Evolutionary conservation across 2,329 filamentous ascomycete species (phyloP).

Genomic region (Ophioceras dolichostomum): DNA sequence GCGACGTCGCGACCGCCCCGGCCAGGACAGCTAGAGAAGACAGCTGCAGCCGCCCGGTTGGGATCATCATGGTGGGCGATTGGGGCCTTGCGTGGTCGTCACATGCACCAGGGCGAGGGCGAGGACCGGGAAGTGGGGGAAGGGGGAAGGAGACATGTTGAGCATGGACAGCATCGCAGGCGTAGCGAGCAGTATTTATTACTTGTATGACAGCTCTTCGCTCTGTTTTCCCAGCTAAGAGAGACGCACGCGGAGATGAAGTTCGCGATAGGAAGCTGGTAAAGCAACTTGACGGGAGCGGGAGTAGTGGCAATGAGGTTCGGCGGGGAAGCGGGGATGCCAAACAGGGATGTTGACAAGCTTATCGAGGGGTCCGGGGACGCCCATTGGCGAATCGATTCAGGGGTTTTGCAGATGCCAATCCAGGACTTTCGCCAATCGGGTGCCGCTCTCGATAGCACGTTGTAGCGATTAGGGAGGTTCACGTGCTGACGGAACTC

Average conservation of each 20-base stretch:
- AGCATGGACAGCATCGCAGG: neutral
- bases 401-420: neutral
- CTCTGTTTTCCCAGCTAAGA: neutral
- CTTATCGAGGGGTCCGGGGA: too few relatives aligned
- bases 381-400: neutral
- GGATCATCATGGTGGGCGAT: neutral
- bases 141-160: neutral
- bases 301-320: neutral
- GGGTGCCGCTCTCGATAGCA: neutral
- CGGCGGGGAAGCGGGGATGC: too few relatives aligned
- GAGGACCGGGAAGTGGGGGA: neutral
- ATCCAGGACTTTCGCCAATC: neutral
- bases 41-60: neutral
- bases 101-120: too few relatives aligned
- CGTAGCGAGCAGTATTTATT: neutral
- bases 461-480: too few relatives aligned
- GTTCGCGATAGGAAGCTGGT: conserved; percentile 1
- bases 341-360: too few relatives aligned
- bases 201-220: neutral
- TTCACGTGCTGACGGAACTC: too few relatives aligned
- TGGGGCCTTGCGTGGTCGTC: too few relatives aligned
- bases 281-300: neutral
- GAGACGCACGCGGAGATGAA: neutral
- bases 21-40: neutral
- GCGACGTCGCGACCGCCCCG: neutral